These are phyloP conservation scores for Esteya vermicola DNA, from an alignment of 2,329 filamentous ascomycete genomes.

Conservation along the genomic window DNA sequence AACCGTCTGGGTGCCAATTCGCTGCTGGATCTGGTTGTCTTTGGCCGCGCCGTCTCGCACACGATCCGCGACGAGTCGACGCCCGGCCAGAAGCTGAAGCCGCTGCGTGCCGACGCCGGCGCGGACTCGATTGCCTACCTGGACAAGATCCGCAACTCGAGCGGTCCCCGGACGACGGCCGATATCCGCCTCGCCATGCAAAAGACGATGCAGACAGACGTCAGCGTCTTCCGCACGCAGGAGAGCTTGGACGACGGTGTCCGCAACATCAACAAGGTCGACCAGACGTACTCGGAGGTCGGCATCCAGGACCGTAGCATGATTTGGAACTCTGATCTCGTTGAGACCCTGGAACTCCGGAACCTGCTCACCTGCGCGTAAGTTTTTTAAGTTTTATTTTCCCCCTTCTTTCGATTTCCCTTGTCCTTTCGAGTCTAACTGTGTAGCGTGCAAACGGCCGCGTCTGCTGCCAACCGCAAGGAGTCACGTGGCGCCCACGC, in stretches of 20 bases:
- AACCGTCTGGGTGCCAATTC: slow-evolving; percentile 98
- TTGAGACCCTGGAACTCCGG: slow-evolving; percentile 88
- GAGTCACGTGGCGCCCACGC: slow-evolving; percentile 96
- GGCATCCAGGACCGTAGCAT: slow-evolving; percentile 97
- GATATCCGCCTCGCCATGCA: slow-evolving; percentile 90
- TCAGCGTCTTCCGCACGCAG: slow-evolving; percentile 91
- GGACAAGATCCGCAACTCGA: slow-evolving; percentile 70
- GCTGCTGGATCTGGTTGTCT: slow-evolving; percentile 91
- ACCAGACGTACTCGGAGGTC: slow-evolving; percentile 65
- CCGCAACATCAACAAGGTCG: slow-evolving; percentile 71
- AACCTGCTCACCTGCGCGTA: slow-evolving; percentile 95
- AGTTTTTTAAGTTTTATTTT: too few relatives aligned
- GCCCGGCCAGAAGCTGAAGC: slow-evolving; percentile 66
- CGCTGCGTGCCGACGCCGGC: slow-evolving; percentile 72
- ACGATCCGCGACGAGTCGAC: slow-evolving; percentile 90
- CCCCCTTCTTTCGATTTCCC: background rate
- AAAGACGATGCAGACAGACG: slow-evolving; percentile 95
- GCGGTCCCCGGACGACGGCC: slow-evolving; percentile 74
- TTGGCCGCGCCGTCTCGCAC: slow-evolving; percentile 93
- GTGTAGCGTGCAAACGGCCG: slow-evolving; percentile 74
- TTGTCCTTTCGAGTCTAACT: slow-evolving; percentile 6
- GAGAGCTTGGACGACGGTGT: slow-evolving; percentile 91
- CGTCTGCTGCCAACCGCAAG: slow-evolving; percentile 82
- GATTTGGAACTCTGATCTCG: slow-evolving; percentile 98
- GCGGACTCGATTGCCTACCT: slow-evolving; percentile 75